Evolutionary conservation across 345 rosid species (phyloP), one percentile per base, ranked within the genome.

Genomic region (Boechera divaricarpa): DNA sequence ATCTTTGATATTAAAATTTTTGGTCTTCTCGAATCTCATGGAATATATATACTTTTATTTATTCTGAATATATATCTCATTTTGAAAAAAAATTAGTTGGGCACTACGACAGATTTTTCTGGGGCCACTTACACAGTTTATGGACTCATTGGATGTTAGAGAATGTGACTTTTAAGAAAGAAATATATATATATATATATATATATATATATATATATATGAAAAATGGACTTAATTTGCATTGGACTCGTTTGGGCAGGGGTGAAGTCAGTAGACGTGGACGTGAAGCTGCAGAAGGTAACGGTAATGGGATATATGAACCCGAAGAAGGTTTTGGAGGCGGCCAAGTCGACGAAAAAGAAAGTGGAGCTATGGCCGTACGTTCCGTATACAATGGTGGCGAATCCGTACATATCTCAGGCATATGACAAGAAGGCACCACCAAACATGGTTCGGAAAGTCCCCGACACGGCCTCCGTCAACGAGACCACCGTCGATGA

Each of bases 361-460:
- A 91, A 87, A 81, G 95, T 89, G 56, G 98, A 93, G 88, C 48
- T 84, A 41, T 93, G 98, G 98, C 98, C 98, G 2, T 93, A 93
- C n/a, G 93, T 89, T 9, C 96, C 97, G 1, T 88, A 89, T 80
- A 72, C 67, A 36, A 54, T 89, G 67, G 98, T 87, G 70, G 75
- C 89, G 2, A 72, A 89, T 73, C 97, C 98, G 28, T 89, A 93
- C 60, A 83, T 87, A 52, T 76, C 98, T 38, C 92, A 85, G 54
- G 93, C 97, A 45, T 93, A 93, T 75, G 97, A 91, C 85, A 93
- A 93, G 89, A 93, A 93, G 60, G 98, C 97, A 1, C 98, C 98
- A 6, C 61, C 94, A 6, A 91, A 93, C 70, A 89, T 86, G 60
- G 97, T 89, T 15, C 76, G 96, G 64, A 81, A 59, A 11, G 71